A percentile compares a stretch with the other conserved stretches of the same genome.
These are phyloP conservation scores for Stephanodiscus triporus DNA, from an alignment of 108 stramenopile genomes.

Conservation along the genomic window DNA sequence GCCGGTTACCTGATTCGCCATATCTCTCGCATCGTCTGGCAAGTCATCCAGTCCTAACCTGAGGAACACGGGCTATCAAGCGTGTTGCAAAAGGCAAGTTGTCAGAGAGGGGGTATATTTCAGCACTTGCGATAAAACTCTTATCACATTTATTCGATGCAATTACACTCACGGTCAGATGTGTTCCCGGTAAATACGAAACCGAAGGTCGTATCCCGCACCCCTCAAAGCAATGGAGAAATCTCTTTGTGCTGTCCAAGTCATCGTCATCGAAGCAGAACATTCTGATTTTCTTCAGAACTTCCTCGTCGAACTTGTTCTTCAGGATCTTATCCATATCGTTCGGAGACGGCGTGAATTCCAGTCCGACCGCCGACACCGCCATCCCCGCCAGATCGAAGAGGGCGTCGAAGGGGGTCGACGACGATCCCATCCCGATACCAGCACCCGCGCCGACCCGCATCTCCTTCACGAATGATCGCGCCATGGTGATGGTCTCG, in stretches of 20 bases:
- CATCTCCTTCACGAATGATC: conserved; percentile 69
- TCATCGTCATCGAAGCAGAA: conserved; percentile 82
- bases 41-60: conserved; percentile 65
- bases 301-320: conserved; percentile 59
- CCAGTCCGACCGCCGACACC: conserved; percentile 70
- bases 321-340: conserved; percentile 70
- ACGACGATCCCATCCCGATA: conserved; percentile 9
- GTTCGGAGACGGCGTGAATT: conserved; percentile 65
- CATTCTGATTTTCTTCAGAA: conserved; percentile 64
- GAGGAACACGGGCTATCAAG: conserved; percentile 66
- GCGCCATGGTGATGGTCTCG: conserved; percentile 66
- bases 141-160: not conserved
- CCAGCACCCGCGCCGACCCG: conserved; percentile 24
- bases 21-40: conserved; percentile 61
- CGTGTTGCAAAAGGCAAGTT: not conserved
- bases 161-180: conserved; percentile 55
- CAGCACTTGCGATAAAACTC: not conserved
- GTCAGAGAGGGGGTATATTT: not conserved
- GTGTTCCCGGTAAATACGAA: conserved; percentile 65
- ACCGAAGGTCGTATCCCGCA: conserved; percentile 16
- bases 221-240: conserved; percentile 42
- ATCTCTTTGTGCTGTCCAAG: conserved; percentile 64
- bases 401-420: conserved; percentile 57
- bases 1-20: conserved; percentile 70
- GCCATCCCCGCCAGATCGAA: conserved; percentile 75